A percentile compares a stretch with the other conserved stretches of the same genome.
Evolutionary conservation across 2,329 filamentous ascomycete species (phyloP).

Genomic region (Teratosphaeria gauchensis): DNA sequence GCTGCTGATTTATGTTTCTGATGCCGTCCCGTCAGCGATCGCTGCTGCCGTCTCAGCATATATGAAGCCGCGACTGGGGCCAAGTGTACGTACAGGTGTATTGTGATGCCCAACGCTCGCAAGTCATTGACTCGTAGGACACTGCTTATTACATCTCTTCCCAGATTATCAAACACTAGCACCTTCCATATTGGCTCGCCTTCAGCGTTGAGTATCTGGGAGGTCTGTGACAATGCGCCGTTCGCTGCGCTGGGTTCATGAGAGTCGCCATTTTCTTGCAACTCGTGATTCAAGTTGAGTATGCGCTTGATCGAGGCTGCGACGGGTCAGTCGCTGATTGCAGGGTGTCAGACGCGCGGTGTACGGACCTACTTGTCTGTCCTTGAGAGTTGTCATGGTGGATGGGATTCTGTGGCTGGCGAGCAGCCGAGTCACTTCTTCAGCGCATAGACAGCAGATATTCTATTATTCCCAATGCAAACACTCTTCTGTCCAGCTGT

Average conservation of each 20-base stretch:
- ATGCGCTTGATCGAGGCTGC: slow-evolving; percentile 88
- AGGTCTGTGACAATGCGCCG: slow-evolving; percentile 56
- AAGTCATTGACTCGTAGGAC: slow-evolving; percentile 90
- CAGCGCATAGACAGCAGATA: slow-evolving; percentile 15
- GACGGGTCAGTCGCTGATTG: slow-evolving; percentile 3
- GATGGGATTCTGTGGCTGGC: slow-evolving; percentile 13
- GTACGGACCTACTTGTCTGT: slow-evolving; percentile 60
- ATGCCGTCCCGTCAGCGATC: slow-evolving; percentile 19
- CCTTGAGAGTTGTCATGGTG: slow-evolving; percentile 54
- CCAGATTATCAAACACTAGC: slow-evolving; percentile 84
- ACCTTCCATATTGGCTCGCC: slow-evolving; percentile 97
- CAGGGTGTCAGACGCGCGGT: slow-evolving; percentile 7
- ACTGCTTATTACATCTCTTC: slow-evolving; percentile 92
- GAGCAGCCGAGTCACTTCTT: slow-evolving; percentile 16
- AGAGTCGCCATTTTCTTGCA: slow-evolving; percentile 44
- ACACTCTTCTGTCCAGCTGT: not conserved
- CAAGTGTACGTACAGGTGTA: slow-evolving; percentile 63
- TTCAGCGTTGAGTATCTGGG: slow-evolving; percentile 74
- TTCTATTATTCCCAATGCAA: not conserved
- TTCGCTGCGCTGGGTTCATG: slow-evolving; percentile 54
- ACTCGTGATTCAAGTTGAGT: slow-evolving; percentile 79
- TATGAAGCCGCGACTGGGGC: slow-evolving; percentile 7
- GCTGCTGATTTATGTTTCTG: slow-evolving; percentile 66
- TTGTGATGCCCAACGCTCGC: slow-evolving; percentile 86
- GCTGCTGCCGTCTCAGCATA: slow-evolving; percentile 22